Evolutionary conservation across 352 stramenopile genomes (phyloP).

Genomic region (Globisporangium mamillatum): DNA sequence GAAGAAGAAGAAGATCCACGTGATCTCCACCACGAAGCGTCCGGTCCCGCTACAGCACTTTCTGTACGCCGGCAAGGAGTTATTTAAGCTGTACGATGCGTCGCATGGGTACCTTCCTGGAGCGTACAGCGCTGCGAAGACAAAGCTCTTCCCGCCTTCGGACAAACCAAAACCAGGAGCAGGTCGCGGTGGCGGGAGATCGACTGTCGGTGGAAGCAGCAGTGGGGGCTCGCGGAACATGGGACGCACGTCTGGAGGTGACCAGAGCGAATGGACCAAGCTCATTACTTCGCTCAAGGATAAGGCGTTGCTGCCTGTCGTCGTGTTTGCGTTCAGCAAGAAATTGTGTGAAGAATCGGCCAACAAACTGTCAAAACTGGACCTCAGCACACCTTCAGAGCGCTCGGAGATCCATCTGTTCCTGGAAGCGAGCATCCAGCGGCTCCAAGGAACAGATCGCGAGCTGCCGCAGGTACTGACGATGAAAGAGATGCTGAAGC

Average conservation of each 20-base stretch:
- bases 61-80: slow-evolving; percentile 93
- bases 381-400: slow-evolving; percentile 68
- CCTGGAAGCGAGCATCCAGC: slow-evolving; percentile 69
- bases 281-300: slow-evolving; percentile 85
- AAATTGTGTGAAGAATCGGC: slow-evolving; percentile 80
- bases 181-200: slow-evolving; percentile 25
- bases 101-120: slow-evolving; percentile 50
- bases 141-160: slow-evolving; percentile 56
- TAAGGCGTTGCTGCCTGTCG: slow-evolving; percentile 92
- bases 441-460: slow-evolving; percentile 92
- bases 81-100: slow-evolving; percentile 84
- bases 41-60: slow-evolving; percentile 96
- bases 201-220: slow-evolving; percentile 29
- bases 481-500: slow-evolving; percentile 95
- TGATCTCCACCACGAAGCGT: slow-evolving; percentile 96
- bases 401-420: slow-evolving; percentile 85
- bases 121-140: slow-evolving; percentile 57
- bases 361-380: slow-evolving; percentile 69
- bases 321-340: slow-evolving; percentile 94
- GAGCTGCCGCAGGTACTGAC: slow-evolving; percentile 97
- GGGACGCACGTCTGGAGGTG: slow-evolving; percentile 54
- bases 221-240: slow-evolving; percentile 35
- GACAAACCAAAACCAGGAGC: slow-evolving; percentile 47
- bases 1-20: slow-evolving; percentile 95
- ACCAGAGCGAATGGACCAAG: slow-evolving; percentile 88